phyloP scores from a whole-genome alignment of 495 filamentous ascomycete genomes.

The Chlorociboria aeruginascens region DNA sequence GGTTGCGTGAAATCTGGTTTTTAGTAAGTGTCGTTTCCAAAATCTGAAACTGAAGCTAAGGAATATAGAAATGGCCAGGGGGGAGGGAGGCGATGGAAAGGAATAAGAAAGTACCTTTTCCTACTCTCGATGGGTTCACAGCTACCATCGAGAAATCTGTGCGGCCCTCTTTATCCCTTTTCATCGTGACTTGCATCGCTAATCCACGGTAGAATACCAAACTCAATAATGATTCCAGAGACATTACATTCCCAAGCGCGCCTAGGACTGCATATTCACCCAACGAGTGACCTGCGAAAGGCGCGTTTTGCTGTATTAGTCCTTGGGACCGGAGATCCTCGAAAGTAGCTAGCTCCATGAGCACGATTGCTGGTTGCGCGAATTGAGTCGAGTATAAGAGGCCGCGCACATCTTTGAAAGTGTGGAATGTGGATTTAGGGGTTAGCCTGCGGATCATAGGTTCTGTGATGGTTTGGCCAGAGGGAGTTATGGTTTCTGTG shows the following conservation, averaged over 20 bases:
- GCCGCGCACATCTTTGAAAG: slow-evolving; percentile 22
- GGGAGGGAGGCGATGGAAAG: background rate
- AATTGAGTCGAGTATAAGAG: slow-evolving; percentile 31
- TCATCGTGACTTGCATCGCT: slow-evolving; percentile 28
- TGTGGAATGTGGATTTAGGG: slow-evolving; percentile 20
- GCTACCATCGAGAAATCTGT: slow-evolving; percentile 29
- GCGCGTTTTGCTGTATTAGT: slow-evolving; percentile 16
- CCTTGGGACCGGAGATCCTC: slow-evolving; percentile 18
- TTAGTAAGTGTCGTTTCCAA: background rate
- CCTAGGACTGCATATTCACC: slow-evolving; percentile 29
- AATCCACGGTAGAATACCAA: slow-evolving; percentile 33
- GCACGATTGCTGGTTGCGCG: slow-evolving; percentile 27
- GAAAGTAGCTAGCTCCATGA: slow-evolving; percentile 27
- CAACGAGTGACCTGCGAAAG: slow-evolving; percentile 32
- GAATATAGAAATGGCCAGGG: background rate
- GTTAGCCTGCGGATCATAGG: slow-evolving; percentile 20
- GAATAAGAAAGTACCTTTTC: background rate
- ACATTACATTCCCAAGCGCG: slow-evolving; percentile 19
- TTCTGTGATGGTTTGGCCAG: slow-evolving; percentile 8
- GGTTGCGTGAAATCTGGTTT: background rate
- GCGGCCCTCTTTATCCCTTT: slow-evolving; percentile 19
- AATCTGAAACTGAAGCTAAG: no score
- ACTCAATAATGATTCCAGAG: slow-evolving; percentile 18
- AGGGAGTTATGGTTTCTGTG: slow-evolving; percentile 4
- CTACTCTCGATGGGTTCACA: slow-evolving; percentile 22